Evolutionary conservation across 2,329 filamentous ascomycete species (phyloP).

Genomic region (Tolypocladium capitatum): DNA sequence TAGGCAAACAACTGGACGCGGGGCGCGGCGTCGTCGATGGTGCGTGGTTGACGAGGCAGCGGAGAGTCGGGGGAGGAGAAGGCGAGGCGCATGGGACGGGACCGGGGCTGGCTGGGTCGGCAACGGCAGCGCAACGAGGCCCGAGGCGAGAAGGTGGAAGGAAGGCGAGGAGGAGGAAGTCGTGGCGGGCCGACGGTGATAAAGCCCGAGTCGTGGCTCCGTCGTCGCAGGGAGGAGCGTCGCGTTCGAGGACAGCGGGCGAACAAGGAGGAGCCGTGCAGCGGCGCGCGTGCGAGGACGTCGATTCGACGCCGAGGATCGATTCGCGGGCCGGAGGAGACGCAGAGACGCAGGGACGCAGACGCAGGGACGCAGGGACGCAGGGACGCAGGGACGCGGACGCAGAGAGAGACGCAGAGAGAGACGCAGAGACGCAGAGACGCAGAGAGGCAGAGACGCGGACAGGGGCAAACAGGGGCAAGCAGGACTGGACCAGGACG

Average conservation of each 20-base stretch:
- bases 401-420: not conserved
- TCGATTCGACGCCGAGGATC: not conserved
- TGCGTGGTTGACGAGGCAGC: not conserved
- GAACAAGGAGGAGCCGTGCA: not conserved
- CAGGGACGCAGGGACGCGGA: not conserved
- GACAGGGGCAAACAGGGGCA: not conserved
- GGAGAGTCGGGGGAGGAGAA: not conserved
- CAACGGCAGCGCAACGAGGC: not conserved
- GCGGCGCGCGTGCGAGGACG: not conserved
- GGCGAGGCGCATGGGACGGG: not conserved
- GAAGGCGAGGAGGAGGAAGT: not conserved
- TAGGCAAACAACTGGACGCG: conserved; percentile 10
- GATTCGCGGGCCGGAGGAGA: not conserved
- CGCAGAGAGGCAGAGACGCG: not conserved
- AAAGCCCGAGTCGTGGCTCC: not conserved
- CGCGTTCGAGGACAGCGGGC: not conserved
- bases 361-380: not conserved
- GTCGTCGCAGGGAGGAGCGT: not conserved
- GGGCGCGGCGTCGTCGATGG: conserved; percentile 1
- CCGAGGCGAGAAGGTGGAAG: not conserved
- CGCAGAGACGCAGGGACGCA: not conserved
- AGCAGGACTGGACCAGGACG: not conserved
- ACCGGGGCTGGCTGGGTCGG: not conserved
- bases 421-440: not conserved
- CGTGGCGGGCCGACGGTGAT: not conserved